A percentile compares a stretch with the other conserved stretches of the same genome.
phyloP scores from a whole-genome alignment of 371 early-diverging fungal species.

The Parasitella parasitica region DNA sequence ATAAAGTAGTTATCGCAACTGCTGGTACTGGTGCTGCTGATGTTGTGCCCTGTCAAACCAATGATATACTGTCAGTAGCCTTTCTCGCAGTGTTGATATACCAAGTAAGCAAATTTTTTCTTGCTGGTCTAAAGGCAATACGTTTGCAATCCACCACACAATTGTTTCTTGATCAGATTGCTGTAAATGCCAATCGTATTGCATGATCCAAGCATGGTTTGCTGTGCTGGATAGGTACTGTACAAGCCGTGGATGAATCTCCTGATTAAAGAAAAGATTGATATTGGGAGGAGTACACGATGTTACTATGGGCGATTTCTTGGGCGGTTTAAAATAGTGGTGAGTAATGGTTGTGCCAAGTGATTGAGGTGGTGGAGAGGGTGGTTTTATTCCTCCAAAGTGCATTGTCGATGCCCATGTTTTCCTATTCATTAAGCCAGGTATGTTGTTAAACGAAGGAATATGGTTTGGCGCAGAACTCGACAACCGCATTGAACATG shows the following conservation, averaged over 20 bases:
- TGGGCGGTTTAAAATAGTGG: background rate
- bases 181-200: constrained; percentile 9
- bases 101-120: constrained; percentile 45
- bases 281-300: background rate
- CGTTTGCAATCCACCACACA: constrained; percentile 54
- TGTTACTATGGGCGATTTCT: background rate
- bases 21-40: background rate
- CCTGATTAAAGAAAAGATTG: background rate
- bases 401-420: background rate
- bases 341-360: background rate
- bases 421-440: background rate
- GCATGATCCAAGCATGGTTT: background rate
- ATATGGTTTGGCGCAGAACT: background rate
- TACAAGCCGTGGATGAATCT: background rate
- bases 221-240: background rate
- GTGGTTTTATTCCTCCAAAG: background rate
- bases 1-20: background rate
- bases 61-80: constrained; percentile 29
- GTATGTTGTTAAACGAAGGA: background rate
- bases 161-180: constrained; percentile 21
- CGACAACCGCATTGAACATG: constrained; percentile 13
- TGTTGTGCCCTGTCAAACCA: background rate
- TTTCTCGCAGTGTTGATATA: constrained; percentile 35
- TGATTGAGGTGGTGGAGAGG: constrained; percentile 2
- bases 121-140: constrained; percentile 39